These are phyloP conservation scores for Schizonepeta tenuifolia DNA, from an alignment of 257 asterid species.

Conservation along the genomic window DNA sequence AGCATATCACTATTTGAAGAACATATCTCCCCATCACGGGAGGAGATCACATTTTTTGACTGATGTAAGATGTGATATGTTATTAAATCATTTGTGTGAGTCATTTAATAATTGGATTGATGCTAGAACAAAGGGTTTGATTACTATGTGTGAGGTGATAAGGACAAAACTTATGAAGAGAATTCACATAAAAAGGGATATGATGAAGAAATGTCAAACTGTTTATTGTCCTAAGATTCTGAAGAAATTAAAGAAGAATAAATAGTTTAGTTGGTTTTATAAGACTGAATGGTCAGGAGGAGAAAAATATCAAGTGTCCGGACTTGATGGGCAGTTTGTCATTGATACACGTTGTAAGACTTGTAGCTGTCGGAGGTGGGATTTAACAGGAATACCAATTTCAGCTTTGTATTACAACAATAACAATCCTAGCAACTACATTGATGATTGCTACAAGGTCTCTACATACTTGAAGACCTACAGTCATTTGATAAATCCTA, in stretches of 20 bases:
- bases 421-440: neutral
- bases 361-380: neutral
- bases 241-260: conserved; percentile 1
- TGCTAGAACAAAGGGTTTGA: neutral
- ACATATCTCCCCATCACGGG: neutral
- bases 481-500: neutral
- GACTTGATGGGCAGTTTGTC: conserved; percentile 2
- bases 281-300: neutral
- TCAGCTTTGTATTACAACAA: conserved; percentile 8
- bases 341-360: neutral
- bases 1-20: neutral
- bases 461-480: neutral
- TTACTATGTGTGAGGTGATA: conserved; percentile 17
- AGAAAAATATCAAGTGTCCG: neutral
- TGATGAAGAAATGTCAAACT: neutral
- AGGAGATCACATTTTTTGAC: neutral
- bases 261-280: conserved; percentile 6
- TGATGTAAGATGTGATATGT: neutral
- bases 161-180: neutral
- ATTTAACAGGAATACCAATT: conserved; percentile 14
- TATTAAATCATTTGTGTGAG: conserved; percentile 8
- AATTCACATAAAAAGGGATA: neutral
- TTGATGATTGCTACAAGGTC: neutral
- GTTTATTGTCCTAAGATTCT: neutral
- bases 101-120: neutral